These are phyloP conservation scores for Zymoseptoria passerinii DNA, from an alignment of 2,329 filamentous ascomycete genomes.

Conservation along the genomic window DNA sequence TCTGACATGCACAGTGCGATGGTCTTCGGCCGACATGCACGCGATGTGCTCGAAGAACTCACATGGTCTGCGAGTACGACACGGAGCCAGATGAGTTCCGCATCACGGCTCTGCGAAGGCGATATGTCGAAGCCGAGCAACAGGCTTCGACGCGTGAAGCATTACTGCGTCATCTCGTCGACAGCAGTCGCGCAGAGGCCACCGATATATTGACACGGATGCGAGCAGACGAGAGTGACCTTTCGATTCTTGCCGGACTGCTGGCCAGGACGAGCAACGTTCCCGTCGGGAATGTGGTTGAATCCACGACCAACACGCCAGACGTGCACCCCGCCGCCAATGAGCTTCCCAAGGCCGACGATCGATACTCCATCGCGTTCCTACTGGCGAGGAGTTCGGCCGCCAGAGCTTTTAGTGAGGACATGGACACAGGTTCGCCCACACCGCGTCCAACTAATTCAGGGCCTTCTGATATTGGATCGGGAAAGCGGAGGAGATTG, in stretches of 20 bases:
- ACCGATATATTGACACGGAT: conserved; percentile 6
- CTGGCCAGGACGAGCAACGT: background rate
- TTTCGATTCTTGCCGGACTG: conserved; percentile 1
- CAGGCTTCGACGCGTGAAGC: conserved; percentile 3
- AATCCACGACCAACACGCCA: background rate
- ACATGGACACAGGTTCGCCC: background rate
- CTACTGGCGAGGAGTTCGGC: background rate
- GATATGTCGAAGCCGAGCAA: conserved; percentile 4
- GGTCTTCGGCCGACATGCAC: conserved; percentile 6
- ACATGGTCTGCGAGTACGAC: conserved; percentile 3
- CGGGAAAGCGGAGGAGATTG: conserved; percentile 1
- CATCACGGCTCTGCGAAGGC: conserved; percentile 5
- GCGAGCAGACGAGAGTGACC: conserved; percentile 2
- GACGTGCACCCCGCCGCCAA: background rate
- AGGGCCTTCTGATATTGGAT: background rate
- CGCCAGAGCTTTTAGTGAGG: background rate
- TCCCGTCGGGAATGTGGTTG: background rate
- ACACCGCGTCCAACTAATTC: background rate
- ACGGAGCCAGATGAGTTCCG: conserved; percentile 10
- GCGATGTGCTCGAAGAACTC: conserved; percentile 2
- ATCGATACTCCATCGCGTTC: background rate
- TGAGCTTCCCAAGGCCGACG: background rate
- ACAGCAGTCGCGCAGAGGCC: background rate
- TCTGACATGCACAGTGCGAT: conserved; percentile 4
- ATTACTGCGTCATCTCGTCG: conserved; percentile 4